These are phyloP conservation scores for Gigaspora rosea DNA, from an alignment of 192 early-diverging fungal species.

Conservation along the genomic window DNA sequence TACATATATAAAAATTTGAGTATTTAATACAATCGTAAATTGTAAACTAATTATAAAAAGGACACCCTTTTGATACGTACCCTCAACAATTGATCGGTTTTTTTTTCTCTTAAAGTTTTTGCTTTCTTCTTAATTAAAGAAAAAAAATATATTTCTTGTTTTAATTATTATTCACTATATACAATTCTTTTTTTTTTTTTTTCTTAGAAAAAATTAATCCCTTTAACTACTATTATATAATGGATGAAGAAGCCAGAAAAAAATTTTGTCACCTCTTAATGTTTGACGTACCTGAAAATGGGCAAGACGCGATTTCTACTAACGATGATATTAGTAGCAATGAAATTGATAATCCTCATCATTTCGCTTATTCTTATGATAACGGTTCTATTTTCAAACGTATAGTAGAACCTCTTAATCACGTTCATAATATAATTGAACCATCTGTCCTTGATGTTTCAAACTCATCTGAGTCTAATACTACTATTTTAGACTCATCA, in stretches of 20 bases:
- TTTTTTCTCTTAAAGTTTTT: too few species aligned
- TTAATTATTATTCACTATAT: too few species aligned
- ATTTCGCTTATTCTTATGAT: neutral
- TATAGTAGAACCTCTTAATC: too few species aligned
- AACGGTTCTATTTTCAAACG: neutral
- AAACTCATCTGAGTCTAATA: neutral
- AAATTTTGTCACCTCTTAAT: constrained; percentile 27
- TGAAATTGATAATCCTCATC: neutral
- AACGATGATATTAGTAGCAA: neutral
- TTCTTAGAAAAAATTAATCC: too few species aligned
- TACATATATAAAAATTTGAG: too few species aligned
- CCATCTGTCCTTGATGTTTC: neutral
- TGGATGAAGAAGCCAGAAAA: constrained; percentile 18
- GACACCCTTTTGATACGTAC: too few species aligned
- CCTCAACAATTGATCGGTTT: too few species aligned
- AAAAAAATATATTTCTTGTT: too few species aligned
- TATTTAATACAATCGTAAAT: too few species aligned
- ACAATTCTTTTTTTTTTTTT: too few species aligned
- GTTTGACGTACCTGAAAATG: neutral
- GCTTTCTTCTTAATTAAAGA: too few species aligned
- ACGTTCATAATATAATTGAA: neutral
- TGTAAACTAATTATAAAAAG: too few species aligned
- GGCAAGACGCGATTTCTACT: neutral
- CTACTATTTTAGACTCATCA: neutral
- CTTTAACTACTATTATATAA: neutral